phyloP scores from a whole-genome alignment of 163 green algal species.

The Scenedesmus sp. region DNA sequence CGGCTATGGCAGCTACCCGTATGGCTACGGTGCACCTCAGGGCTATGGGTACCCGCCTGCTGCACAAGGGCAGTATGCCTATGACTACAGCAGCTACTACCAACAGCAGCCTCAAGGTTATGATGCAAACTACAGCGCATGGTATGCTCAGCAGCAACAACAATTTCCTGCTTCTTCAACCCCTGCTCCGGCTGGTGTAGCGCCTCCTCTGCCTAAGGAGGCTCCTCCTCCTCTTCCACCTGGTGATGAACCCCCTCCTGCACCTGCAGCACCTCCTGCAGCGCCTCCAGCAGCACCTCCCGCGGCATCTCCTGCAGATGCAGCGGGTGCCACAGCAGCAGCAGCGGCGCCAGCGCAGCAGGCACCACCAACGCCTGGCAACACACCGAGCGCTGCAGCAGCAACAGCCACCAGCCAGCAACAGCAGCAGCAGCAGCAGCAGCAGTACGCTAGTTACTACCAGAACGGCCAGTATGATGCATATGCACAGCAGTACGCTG shows the following conservation, averaged over 20 bases:
- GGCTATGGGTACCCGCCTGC: conserved; percentile 21
- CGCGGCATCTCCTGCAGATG: background rate
- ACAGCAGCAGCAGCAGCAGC: background rate
- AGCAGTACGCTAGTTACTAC: conserved; percentile 18
- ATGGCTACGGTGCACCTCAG: background rate
- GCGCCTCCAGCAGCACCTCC: background rate
- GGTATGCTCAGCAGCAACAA: conserved; percentile 30
- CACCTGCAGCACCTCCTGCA: background rate
- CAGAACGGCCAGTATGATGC: background rate
- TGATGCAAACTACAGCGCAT: conserved; percentile 12
- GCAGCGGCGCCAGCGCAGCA: background rate
- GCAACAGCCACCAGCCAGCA: background rate
- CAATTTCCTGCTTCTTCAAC: background rate
- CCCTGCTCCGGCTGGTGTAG: background rate
- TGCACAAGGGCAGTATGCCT: conserved; percentile 15
- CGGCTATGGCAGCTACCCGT: conserved; percentile 24
- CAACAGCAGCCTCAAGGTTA: conserved; percentile 44
- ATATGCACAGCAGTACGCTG: conserved; percentile 11
- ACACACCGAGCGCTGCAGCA: background rate
- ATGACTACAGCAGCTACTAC: conserved; percentile 43
- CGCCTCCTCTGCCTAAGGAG: conserved; percentile 27
- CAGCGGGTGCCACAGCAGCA: background rate
- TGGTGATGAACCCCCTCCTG: conserved; percentile 7
- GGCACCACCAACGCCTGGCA: background rate
- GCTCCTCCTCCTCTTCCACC: conserved; percentile 17